Conservation (phyloP, 805 yeast species). For the Candida silvicultrix region DNA sequence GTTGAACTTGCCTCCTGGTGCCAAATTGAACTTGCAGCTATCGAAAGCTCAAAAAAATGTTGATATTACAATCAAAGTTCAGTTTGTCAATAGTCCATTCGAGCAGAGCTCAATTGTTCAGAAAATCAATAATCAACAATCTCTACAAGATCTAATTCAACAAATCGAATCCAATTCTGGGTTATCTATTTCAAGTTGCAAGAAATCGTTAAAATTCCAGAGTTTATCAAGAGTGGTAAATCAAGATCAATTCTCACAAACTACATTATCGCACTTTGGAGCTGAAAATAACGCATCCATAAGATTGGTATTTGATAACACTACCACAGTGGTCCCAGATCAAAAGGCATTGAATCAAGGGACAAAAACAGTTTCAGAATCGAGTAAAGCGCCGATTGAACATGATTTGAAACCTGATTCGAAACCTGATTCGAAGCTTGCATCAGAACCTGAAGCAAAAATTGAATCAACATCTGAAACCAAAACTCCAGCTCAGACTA, state of each 20-base stretch:
- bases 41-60: constrained; percentile 2
- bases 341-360: no score
- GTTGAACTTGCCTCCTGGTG: constrained; percentile 38
- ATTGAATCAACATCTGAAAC: constrained; percentile 3
- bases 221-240: constrained; percentile 13
- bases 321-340: background rate
- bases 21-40: constrained; percentile 28
- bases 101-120: constrained; percentile 18
- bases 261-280: constrained; percentile 14
- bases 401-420: no score
- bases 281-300: constrained; percentile 20
- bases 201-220: constrained; percentile 13
- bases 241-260: constrained; percentile 5
- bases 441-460: no score
- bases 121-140: constrained; percentile 13
- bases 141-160: constrained; percentile 9
- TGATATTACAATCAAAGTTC: constrained; percentile 25
- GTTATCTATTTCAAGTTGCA: constrained; percentile 10
- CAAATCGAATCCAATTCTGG: constrained; percentile 14
- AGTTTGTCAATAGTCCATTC: constrained; percentile 20
- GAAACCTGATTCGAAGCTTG: no score
- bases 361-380: background rate
- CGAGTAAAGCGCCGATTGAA: background rate
- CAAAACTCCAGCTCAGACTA: no score
- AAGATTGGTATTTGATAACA: constrained; percentile 12